Evolutionary conservation across 495 filamentous ascomycete species (phyloP).

Genomic region (Penicillium maclennaniae): DNA sequence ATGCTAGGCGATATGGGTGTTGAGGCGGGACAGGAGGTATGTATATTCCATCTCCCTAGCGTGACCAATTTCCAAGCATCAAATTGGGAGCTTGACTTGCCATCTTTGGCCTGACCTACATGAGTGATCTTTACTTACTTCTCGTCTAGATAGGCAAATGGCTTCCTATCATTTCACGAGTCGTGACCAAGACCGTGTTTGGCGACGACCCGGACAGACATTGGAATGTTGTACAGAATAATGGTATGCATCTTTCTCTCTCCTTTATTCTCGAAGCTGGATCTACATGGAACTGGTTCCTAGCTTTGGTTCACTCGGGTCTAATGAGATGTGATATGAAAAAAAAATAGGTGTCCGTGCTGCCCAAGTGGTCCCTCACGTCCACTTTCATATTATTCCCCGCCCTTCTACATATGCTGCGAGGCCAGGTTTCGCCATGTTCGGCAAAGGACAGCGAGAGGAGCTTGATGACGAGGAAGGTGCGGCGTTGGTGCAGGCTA

Average conservation of each 20-base stretch:
- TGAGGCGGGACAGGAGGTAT: conserved; percentile 51
- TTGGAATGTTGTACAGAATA: conserved; percentile 91
- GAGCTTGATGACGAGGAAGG: conserved; percentile 87
- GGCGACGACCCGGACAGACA: conserved; percentile 40
- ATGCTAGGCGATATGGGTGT: conserved; percentile 64
- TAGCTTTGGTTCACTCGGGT: not conserved
- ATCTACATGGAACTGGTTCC: not conserved
- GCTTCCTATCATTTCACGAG: conserved; percentile 70
- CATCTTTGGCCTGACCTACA: not conserved
- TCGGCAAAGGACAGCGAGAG: conserved; percentile 75
- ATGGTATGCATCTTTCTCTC: conserved; percentile 51
- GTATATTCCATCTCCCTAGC: not conserved
- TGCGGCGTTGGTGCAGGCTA: conserved; percentile 53
- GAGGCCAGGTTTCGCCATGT: conserved; percentile 67
- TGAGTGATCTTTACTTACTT: not conserved
- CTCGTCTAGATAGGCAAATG: conserved; percentile 54
- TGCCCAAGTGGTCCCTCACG: conserved; percentile 85
- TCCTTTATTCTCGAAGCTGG: not conserved
- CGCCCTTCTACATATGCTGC: conserved; percentile 42
- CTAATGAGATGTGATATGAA: not conserved
- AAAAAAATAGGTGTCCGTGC: conserved; percentile 59
- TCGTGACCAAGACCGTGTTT: conserved; percentile 54
- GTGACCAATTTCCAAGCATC: not conserved
- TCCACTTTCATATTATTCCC: conserved; percentile 91
- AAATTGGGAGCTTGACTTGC: not conserved